Conservation (phyloP, 192 early-diverging fungal species). For the Spizellomyces sp. region DNA sequence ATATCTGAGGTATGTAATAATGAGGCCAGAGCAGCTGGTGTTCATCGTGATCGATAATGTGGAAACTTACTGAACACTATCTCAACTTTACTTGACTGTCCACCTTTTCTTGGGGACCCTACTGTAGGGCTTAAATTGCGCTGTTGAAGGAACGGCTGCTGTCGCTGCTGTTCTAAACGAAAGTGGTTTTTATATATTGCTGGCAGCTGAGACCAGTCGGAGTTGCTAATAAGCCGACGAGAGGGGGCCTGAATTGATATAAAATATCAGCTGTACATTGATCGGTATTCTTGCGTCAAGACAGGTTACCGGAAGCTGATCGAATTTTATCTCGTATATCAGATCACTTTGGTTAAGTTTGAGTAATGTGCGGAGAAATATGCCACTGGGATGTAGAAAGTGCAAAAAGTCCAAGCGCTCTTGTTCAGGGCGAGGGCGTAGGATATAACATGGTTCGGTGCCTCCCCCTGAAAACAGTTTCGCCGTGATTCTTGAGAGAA, state of each 20-base stretch:
- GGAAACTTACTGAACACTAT: slow-evolving; percentile 28
- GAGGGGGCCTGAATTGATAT: background rate
- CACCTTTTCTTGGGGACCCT: slow-evolving; percentile 9
- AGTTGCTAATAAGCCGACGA: slow-evolving; percentile 13
- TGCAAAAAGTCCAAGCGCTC: background rate
- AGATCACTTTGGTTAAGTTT: slow-evolving; percentile 12
- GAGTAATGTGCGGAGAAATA: slow-evolving; percentile 24
- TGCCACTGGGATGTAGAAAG: slow-evolving; percentile 8
- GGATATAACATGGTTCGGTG: too few relatives aligned
- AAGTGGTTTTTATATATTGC: slow-evolving; percentile 11
- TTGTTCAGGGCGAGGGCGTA: background rate
- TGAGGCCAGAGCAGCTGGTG: too few relatives aligned
- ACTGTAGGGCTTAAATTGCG: slow-evolving; percentile 1
- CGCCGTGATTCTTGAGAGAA: slow-evolving; percentile 7
- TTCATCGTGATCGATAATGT: background rate
- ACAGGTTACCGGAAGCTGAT: slow-evolving; percentile 11
- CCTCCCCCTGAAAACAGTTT: slow-evolving; percentile 12
- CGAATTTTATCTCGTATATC: slow-evolving; percentile 28
- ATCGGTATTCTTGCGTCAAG: too few relatives aligned
- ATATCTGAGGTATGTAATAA: slow-evolving; percentile 30
- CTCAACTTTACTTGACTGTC: slow-evolving; percentile 12
- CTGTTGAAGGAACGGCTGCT: background rate
- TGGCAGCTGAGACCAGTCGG: slow-evolving; percentile 19
- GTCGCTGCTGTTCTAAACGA: background rate
- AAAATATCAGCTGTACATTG: too few relatives aligned